Conservation (phyloP, 805 yeast genomes). For the Barnettozyma populi region DNA sequence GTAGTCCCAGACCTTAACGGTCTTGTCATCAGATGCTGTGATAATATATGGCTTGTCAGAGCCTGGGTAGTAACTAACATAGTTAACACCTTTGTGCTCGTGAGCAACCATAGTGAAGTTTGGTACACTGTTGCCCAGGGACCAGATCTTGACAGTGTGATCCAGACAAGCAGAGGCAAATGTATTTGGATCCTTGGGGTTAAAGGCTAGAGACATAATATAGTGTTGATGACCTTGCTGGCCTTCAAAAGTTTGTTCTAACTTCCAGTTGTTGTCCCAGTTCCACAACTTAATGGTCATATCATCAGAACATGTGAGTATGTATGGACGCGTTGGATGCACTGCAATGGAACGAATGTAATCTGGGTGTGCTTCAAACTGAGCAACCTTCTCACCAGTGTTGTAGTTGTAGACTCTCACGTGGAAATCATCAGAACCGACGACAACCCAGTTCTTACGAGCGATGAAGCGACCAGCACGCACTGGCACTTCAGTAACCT, state of each 20-base stretch:
- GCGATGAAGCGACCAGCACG: conserved; percentile 94
- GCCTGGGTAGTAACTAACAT: conserved; percentile 93
- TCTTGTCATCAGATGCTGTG: conserved; percentile 86
- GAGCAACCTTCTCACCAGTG: conserved; percentile 90
- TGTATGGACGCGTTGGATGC: conserved; percentile 88
- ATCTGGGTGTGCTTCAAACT: conserved; percentile 98
- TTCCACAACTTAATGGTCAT: conserved; percentile 91
- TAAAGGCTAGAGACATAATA: conserved; percentile 90
- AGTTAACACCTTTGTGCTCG: conserved; percentile 90
- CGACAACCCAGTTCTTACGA: conserved; percentile 94
- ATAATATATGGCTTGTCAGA: conserved; percentile 95
- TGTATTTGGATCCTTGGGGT: conserved; percentile 95
- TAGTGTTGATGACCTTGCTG: conserved; percentile 96
- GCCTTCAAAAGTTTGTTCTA: conserved; percentile 89
- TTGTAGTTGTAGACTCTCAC: conserved; percentile 90
- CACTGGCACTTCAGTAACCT: conserved; percentile 93
- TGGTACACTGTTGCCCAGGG: conserved; percentile 78
- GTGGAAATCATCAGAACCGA: conserved; percentile 94
- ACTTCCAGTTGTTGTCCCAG: conserved; percentile 92
- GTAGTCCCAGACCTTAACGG: conserved; percentile 91
- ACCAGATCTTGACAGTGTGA: conserved; percentile 96
- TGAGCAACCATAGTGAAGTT: conserved; percentile 91
- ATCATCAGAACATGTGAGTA: conserved; percentile 89
- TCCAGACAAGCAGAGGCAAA: conserved; percentile 97
- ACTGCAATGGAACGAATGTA: conserved; percentile 90